phyloP scores from a whole-genome alignment of 2,329 filamentous ascomycete genomes.

The Aspergillus intermedius region DNA sequence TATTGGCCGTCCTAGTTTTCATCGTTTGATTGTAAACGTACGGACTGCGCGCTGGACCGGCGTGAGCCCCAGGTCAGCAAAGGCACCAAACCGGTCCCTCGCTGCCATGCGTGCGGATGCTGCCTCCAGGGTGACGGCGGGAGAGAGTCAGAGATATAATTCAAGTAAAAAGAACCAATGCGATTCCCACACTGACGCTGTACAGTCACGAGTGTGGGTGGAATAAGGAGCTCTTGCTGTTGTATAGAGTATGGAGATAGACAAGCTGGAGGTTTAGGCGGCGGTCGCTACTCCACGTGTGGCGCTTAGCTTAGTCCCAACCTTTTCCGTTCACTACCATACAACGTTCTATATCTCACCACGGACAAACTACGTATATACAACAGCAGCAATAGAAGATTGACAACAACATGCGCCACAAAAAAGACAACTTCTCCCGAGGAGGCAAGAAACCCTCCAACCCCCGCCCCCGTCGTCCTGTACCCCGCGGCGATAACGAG shows the following conservation, averaged over 20 bases:
- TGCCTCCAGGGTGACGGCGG: constrained; percentile 67
- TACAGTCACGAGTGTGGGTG: constrained; percentile 11
- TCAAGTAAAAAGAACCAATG: constrained; percentile 7
- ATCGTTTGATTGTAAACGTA: constrained; percentile 21
- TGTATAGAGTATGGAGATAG: background rate
- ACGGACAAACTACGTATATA: background rate
- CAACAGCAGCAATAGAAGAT: background rate
- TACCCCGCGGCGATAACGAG: constrained; percentile 39
- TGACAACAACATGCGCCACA: constrained; percentile 79
- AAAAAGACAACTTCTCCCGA: constrained; percentile 72
- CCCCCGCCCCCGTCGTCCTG: constrained; percentile 49
- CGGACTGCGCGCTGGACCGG: constrained; percentile 90
- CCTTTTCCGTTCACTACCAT: background rate
- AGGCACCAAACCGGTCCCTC: constrained; percentile 84
- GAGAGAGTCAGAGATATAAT: constrained; percentile 2
- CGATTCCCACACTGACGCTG: constrained; percentile 6
- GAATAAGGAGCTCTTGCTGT: constrained; percentile 15
- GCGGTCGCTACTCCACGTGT: constrained; percentile 11
- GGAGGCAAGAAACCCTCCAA: constrained; percentile 67
- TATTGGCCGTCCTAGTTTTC: constrained; percentile 7
- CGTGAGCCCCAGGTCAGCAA: constrained; percentile 70
- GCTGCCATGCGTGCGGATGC: constrained; percentile 91
- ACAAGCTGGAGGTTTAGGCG: constrained; percentile 21
- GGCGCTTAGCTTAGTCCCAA: background rate
- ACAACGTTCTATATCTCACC: background rate